phyloP scores from a whole-genome alignment of 78 protist species.

The Trichosphaerium sp. region DNA sequence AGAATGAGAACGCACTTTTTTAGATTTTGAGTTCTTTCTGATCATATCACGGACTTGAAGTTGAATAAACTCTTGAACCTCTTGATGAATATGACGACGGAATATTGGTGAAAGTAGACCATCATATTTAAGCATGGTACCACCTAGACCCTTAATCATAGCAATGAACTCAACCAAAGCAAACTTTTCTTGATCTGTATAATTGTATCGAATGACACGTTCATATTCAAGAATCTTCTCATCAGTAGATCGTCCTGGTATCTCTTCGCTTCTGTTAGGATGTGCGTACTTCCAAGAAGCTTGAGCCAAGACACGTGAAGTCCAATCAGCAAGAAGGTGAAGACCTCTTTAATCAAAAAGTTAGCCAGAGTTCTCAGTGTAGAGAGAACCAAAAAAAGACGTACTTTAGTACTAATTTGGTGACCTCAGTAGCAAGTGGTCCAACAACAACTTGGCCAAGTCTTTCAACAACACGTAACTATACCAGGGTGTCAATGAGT shows the following conservation, averaged over 20 bases:
- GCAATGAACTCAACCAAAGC: conserved; percentile 60
- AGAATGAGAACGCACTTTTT: neutral
- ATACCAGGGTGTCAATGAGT: neutral
- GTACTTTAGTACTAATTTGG: no score
- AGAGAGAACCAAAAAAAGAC: no score
- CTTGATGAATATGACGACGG: conserved; percentile 18
- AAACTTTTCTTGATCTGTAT: conserved; percentile 30
- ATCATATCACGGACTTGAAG: conserved; percentile 37
- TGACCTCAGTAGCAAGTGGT: no score
- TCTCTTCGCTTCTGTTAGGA: conserved; percentile 27
- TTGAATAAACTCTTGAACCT: conserved; percentile 60
- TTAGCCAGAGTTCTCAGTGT: no score
- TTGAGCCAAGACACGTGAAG: conserved; percentile 32
- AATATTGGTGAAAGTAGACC: conserved; percentile 30
- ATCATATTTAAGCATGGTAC: conserved; percentile 7
- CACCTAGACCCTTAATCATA: conserved; percentile 57
- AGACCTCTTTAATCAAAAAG: no score
- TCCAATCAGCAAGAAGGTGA: conserved; percentile 39
- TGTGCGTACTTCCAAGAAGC: conserved; percentile 53
- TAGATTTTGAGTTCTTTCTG: no score
- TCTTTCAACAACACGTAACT: no score
- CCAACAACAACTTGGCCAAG: no score
- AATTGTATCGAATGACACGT: conserved; percentile 67
- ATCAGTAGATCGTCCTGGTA: conserved; percentile 11
- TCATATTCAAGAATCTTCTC: conserved; percentile 51